phyloP scores from a whole-genome alignment of 2,329 filamentous ascomycete species.

The Xylariaceae sp. region DNA sequence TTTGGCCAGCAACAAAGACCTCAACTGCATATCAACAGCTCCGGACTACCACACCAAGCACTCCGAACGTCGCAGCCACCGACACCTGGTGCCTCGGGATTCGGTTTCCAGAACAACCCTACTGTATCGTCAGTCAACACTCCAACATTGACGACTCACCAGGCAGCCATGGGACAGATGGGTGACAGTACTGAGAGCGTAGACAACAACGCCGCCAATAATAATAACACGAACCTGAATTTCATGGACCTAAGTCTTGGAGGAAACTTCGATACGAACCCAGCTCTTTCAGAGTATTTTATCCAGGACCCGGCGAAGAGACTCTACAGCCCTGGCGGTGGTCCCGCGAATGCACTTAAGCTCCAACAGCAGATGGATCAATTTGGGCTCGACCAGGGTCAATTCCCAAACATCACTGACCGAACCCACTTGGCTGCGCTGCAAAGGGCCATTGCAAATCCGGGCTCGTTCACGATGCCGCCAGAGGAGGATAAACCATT shows the following conservation, averaged over 20 bases:
- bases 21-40: slow-evolving; percentile 76
- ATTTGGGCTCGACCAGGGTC: slow-evolving; percentile 69
- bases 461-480: slow-evolving; percentile 58
- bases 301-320: slow-evolving; percentile 96
- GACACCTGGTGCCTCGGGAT: slow-evolving; percentile 73
- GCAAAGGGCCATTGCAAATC: slow-evolving; percentile 40
- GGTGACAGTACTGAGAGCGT: slow-evolving; percentile 66
- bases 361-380: slow-evolving; percentile 66
- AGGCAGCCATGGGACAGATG: slow-evolving; percentile 51
- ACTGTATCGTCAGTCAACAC: slow-evolving; percentile 97
- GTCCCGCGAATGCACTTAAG: slow-evolving; percentile 60
- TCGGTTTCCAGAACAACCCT: slow-evolving; percentile 84
- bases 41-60: slow-evolving; percentile 70
- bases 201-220: slow-evolving; percentile 77
- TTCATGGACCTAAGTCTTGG: slow-evolving; percentile 57
- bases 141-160: slow-evolving; percentile 79
- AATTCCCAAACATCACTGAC: slow-evolving; percentile 73
- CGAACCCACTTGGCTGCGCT: slow-evolving; percentile 54
- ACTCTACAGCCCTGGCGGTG: slow-evolving; percentile 79
- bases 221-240: slow-evolving; percentile 63
- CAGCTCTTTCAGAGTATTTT: slow-evolving; percentile 49
- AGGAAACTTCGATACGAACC: slow-evolving; percentile 47
- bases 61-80: slow-evolving; percentile 81
- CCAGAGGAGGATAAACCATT: slow-evolving; percentile 96
- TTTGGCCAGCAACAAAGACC: slow-evolving; percentile 64